Evolutionary conservation across 768 basidiomycete species (phyloP).

Genomic region (Suillus sp.): DNA sequence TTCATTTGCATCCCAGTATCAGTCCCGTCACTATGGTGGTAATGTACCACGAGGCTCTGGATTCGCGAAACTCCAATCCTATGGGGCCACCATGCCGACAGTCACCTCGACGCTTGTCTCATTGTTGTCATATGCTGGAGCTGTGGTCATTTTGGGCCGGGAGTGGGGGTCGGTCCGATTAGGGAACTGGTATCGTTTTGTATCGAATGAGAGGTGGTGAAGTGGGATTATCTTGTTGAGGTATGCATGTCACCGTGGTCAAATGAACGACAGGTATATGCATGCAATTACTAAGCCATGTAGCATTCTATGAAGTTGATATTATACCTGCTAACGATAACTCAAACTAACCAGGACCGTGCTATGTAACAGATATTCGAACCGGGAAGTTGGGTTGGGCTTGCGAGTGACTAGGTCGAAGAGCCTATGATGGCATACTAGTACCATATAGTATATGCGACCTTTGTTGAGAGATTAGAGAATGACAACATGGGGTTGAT

Average conservation of each 20-base stretch:
- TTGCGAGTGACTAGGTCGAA: slow-evolving; percentile 39
- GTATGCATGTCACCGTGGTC: not conserved
- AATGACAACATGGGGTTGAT: not conserved
- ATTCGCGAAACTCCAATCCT: slow-evolving; percentile 14
- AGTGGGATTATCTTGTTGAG: not conserved
- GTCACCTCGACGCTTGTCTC: not conserved
- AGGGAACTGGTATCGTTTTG: not conserved
- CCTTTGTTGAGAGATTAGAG: not conserved
- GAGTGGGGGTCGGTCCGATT: not conserved
- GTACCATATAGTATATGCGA: not conserved
- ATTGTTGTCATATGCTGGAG: not conserved
- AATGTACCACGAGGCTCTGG: slow-evolving; percentile 7
- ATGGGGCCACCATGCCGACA: not conserved
- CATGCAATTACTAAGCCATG: not conserved
- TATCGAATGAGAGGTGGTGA: not conserved
- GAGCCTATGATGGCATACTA: slow-evolving; percentile 26
- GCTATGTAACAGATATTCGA: not conserved
- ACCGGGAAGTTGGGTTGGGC: slow-evolving; percentile 13
- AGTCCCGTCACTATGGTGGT: slow-evolving; percentile 9
- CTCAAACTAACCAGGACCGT: not conserved
- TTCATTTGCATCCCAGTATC: slow-evolving; percentile 13
- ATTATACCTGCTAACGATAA: not conserved
- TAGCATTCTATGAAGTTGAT: not conserved
- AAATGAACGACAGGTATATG: not conserved
- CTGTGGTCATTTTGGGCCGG: not conserved